These are phyloP conservation scores for Epichloe coenophiala DNA, from an alignment of 2,329 filamentous ascomycete genomes.

Conservation along the genomic window DNA sequence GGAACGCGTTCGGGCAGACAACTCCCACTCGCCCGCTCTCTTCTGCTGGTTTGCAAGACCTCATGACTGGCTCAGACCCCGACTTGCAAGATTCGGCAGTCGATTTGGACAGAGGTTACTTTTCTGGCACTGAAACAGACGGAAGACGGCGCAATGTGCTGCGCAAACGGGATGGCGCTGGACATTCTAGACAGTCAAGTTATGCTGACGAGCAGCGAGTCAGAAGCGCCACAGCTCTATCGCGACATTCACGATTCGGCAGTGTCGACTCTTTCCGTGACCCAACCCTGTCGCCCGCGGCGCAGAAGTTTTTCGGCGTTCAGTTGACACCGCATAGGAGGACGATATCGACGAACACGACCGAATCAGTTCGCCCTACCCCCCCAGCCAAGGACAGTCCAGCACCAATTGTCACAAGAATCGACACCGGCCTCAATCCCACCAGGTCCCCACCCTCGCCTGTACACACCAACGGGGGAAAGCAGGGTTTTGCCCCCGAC, in stretches of 20 bases:
- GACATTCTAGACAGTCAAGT: conserved; percentile 59
- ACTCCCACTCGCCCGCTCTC: conserved; percentile 33
- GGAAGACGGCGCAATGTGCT: conserved; percentile 63
- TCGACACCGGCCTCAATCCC: conserved; percentile 32
- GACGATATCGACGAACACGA: conserved; percentile 46
- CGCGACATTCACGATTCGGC: conserved; percentile 63
- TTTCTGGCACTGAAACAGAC: conserved; percentile 78
- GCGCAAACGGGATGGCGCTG: conserved; percentile 57
- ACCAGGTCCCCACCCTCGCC: conserved; percentile 29
- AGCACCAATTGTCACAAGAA: conserved; percentile 46
- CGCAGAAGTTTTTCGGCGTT: conserved; percentile 57
- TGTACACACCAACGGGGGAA: conserved; percentile 16
- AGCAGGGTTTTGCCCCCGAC: conserved; percentile 33
- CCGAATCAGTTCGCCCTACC: conserved; percentile 39
- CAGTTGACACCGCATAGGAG: conserved; percentile 37
- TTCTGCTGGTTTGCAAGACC: conserved; percentile 36
- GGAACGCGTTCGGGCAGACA: conserved; percentile 30
- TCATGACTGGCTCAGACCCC: conserved; percentile 22
- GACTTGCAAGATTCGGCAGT: conserved; percentile 33
- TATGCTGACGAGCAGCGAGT: conserved; percentile 61
- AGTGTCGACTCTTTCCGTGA: conserved; percentile 66
- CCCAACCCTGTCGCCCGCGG: conserved; percentile 43
- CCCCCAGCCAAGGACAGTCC: conserved; percentile 37
- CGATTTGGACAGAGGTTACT: conserved; percentile 80
- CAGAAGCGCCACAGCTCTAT: conserved; percentile 50